Base-by-base conservation (phyloP, 176 grass and related monocot genomes). In the Carex myosuroides region DNA sequence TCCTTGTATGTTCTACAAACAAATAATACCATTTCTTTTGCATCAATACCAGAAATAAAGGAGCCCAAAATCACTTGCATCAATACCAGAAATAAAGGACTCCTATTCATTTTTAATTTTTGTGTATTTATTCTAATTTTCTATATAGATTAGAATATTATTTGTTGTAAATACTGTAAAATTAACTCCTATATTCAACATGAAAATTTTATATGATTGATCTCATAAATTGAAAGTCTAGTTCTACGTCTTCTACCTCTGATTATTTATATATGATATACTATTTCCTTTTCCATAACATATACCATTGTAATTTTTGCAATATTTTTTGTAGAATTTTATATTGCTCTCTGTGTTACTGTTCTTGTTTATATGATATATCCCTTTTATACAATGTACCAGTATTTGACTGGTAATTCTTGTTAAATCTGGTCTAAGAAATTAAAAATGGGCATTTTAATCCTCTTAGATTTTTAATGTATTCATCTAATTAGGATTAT, bases 1-100 rank as follows among this genome's bases (percentile, higher is more conserved):
- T 41, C 89, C 89, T 77, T 90, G 89, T 13, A 90, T 90, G 80
- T 90, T 90, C 89, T 90, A 81, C 54, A 64, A 76, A 59, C 3
- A 24, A 14, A 11, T 0, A 44, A 44, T 71, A 71, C 37, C 37
- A 39, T 4, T 35, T 3, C 33, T 35, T 35, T 35, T 35, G 33
- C 33, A 35, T 35, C 3, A 39, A 39, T 39, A 5, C 37, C 39
- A 44, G 35, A 70, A 70, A 67, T 14, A 13, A 41, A 10, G 7
- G 5, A 60, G n/a, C 60, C 70, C 3, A 24, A 50, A 50, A 73
- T 73, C 10, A 50, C 20, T 72, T 39, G 37, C 37, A 26, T 26
- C 26, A 26, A 26, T 26, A 26, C 26, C 26, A 26, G 26, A 26
- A 24, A 26, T 26, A 26, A 26, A 26, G 26, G 26, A 26, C 26